phyloP scores from a whole-genome alignment of 345 rosid genomes.

The Camelina neglecta region DNA sequence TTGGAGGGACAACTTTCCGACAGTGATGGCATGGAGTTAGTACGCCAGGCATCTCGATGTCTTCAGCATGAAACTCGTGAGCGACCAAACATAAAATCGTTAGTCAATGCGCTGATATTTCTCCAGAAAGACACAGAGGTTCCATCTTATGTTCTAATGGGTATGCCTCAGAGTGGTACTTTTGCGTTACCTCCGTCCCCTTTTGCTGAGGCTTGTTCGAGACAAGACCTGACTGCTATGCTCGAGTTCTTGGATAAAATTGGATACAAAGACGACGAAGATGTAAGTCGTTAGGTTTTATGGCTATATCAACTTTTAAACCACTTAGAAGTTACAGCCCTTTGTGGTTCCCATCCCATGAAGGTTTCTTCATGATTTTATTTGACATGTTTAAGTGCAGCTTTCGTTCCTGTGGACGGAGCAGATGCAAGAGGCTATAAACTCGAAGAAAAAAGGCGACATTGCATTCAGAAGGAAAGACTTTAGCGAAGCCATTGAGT shows the following conservation, averaged over 20 bases:
- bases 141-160: constrained; percentile 79
- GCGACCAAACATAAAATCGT: constrained; percentile 74
- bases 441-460: constrained; percentile 88
- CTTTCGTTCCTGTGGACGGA: constrained; percentile 88
- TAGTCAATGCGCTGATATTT: constrained; percentile 71
- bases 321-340: background rate
- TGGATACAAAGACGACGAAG: constrained; percentile 89
- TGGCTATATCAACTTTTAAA: background rate
- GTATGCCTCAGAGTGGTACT: constrained; percentile 57
- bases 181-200: constrained; percentile 62
- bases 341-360: background rate
- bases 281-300: constrained; percentile 60
- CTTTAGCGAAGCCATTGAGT: constrained; percentile 63
- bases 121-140: constrained; percentile 90
- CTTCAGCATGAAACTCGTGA: constrained; percentile 84
- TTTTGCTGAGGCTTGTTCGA: constrained; percentile 83
- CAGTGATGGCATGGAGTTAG: constrained; percentile 75
- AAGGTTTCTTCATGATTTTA: constrained; percentile 3
- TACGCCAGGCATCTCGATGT: constrained; percentile 79
- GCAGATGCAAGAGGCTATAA: constrained; percentile 83
- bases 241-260: constrained; percentile 75
- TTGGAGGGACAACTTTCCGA: constrained; percentile 81
- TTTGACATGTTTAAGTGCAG: constrained; percentile 48
- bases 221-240: constrained; percentile 80
- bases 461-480: constrained; percentile 75